phyloP scores from a whole-genome alignment of 768 basidiomycete species.

The Daedaleopsis sinensis region DNA sequence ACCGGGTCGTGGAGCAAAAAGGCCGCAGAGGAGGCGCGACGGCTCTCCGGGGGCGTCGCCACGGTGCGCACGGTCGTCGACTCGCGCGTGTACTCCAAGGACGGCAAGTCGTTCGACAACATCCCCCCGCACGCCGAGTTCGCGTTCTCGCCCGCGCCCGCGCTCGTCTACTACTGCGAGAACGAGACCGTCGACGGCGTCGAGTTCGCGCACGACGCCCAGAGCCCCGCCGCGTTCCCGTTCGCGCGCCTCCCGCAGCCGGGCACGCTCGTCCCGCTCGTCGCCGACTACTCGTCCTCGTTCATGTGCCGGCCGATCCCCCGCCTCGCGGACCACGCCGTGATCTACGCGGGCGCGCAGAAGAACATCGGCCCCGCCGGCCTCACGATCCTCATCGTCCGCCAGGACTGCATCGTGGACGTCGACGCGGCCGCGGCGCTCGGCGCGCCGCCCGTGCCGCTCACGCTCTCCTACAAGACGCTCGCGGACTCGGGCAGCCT shows the following conservation, averaged over 20 bases:
- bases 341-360: conserved; percentile 96
- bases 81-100: conserved; percentile 58
- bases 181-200: conserved; percentile 98
- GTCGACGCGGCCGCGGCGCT: conserved; percentile 76
- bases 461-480: conserved; percentile 81
- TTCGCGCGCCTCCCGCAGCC: conserved; percentile 66
- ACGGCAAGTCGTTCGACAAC: conserved; percentile 74
- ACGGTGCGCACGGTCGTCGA: conserved; percentile 74
- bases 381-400: conserved; percentile 89
- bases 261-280: conserved; percentile 70
- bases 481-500: conserved; percentile 75
- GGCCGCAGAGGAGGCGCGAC: conserved; percentile 79
- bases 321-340: conserved; percentile 83
- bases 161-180: conserved; percentile 97
- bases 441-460: conserved; percentile 76
- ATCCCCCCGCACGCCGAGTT: conserved; percentile 78
- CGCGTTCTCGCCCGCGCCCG: conserved; percentile 78
- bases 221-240: conserved; percentile 72
- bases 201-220: conserved; percentile 71
- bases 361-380: conserved; percentile 98
- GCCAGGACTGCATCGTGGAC: conserved; percentile 93
- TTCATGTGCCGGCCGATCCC: conserved; percentile 97
- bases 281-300: conserved; percentile 94
- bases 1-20: conserved; percentile 94
- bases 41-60: conserved; percentile 54